phyloP scores from a whole-genome alignment of 768 basidiomycete genomes.

The Boletus pseudo-olivaceus region DNA sequence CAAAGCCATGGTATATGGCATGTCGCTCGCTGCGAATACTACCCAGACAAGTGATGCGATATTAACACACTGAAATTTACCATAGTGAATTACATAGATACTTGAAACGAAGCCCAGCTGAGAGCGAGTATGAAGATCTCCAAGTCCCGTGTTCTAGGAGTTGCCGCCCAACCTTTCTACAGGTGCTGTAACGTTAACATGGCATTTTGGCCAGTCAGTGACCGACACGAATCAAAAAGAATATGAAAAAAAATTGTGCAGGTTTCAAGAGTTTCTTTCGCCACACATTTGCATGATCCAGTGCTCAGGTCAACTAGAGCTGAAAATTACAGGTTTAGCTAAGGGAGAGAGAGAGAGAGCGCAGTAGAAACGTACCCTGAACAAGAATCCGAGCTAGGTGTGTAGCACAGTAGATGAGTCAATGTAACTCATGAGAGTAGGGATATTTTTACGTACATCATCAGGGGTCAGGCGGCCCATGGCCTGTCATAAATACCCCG shows the following conservation, averaged over 20 bases:
- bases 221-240: no score
- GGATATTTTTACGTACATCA: conserved; percentile 45
- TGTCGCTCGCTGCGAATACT: not conserved
- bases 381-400: conserved; percentile 42
- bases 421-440: not conserved
- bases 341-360: not conserved
- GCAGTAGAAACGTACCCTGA: conserved; percentile 37
- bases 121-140: not conserved
- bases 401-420: not conserved
- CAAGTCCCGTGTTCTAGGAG: no score
- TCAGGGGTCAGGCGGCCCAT: conserved; percentile 93
- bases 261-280: no score
- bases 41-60: not conserved
- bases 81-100: not conserved
- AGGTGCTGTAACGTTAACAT: no score
- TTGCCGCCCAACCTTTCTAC: no score
- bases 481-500: conserved; percentile 44
- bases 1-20: not conserved
- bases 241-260: no score
- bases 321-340: conserved; percentile 1
- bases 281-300: not conserved
- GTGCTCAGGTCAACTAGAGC: conserved; percentile 14
- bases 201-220: no score
- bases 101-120: not conserved
- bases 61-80: not conserved